These are phyloP conservation scores for Euphorbia lathyris DNA, from an alignment of 345 rosid species.

Conservation along the genomic window DNA sequence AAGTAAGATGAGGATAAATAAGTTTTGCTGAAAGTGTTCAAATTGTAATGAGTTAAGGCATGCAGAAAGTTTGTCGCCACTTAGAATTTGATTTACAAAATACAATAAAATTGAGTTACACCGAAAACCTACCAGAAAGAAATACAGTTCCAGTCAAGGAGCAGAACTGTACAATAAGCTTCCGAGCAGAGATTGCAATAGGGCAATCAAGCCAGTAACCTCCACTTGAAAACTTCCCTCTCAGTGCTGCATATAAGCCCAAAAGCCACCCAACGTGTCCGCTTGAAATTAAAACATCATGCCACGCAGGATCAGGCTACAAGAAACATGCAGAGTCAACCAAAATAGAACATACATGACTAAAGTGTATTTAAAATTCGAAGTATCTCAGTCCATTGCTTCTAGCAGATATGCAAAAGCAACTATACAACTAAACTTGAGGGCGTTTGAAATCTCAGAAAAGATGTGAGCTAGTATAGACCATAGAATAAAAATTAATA, in stretches of 20 bases:
- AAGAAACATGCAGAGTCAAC: constrained; percentile 25
- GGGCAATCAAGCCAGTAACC: constrained; percentile 91
- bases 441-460: neutral
- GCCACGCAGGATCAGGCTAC: constrained; percentile 97
- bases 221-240: constrained; percentile 68
- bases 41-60: neutral
- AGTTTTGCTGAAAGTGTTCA: neutral
- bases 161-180: constrained; percentile 89
- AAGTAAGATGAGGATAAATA: neutral
- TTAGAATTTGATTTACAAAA: neutral
- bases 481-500: neutral
- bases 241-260: constrained; percentile 65
- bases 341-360: constrained; percentile 10
- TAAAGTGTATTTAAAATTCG: neutral
- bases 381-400: constrained; percentile 6
- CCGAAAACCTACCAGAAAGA: constrained; percentile 55
- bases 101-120: neutral
- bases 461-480: neutral
- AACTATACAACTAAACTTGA: neutral
- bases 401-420: neutral
- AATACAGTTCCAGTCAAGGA: constrained; percentile 79
- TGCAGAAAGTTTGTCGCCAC: neutral
- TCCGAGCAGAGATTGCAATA: constrained; percentile 89
- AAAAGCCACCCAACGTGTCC: constrained; percentile 84
- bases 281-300: constrained; percentile 78